These are phyloP conservation scores for Psilocybe tampanensis DNA, from an alignment of 768 basidiomycete genomes.

Conservation along the genomic window DNA sequence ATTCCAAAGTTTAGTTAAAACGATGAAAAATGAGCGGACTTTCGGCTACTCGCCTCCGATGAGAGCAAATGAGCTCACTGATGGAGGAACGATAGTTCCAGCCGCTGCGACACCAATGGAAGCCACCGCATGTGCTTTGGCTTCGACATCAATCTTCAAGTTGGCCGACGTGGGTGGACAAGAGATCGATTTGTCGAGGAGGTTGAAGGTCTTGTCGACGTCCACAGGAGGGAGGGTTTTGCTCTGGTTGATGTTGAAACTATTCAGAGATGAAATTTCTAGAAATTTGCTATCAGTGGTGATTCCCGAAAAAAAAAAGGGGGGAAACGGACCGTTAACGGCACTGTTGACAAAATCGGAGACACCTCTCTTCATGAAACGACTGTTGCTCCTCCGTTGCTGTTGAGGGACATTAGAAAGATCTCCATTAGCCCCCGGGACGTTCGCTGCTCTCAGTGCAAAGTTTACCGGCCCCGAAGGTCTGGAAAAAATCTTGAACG, in stretches of 20 bases:
- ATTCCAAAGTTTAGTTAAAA: constrained; percentile 1
- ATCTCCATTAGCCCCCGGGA: constrained; percentile 31
- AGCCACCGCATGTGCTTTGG: constrained; percentile 34
- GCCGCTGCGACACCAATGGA: constrained; percentile 41
- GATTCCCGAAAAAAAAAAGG: not conserved
- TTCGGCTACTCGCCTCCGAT: constrained; percentile 30
- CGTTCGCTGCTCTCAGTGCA: constrained; percentile 32
- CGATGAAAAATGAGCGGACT: not conserved
- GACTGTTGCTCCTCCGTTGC: constrained; percentile 15
- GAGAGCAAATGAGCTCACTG: constrained; percentile 36
- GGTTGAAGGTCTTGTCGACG: constrained; percentile 31
- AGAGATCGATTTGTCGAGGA: constrained; percentile 30
- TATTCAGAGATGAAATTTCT: constrained; percentile 26
- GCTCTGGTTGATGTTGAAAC: constrained; percentile 32
- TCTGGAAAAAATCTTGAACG: not conserved
- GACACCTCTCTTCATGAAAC: constrained; percentile 25
- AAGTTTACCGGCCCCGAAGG: constrained; percentile 32
- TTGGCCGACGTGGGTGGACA: constrained; percentile 28
- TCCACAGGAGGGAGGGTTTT: constrained; percentile 31
- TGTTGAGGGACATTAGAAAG: constrained; percentile 18
- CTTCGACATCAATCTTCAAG: constrained; percentile 30
- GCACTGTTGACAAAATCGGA: constrained; percentile 29
- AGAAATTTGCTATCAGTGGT: constrained; percentile 13
- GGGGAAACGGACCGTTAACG: constrained; percentile 24
- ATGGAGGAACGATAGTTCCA: constrained; percentile 49